Evolutionary conservation across 2,329 filamentous ascomycete genomes (phyloP).

Genomic region (Sclerotiophoma versabilis): DNA sequence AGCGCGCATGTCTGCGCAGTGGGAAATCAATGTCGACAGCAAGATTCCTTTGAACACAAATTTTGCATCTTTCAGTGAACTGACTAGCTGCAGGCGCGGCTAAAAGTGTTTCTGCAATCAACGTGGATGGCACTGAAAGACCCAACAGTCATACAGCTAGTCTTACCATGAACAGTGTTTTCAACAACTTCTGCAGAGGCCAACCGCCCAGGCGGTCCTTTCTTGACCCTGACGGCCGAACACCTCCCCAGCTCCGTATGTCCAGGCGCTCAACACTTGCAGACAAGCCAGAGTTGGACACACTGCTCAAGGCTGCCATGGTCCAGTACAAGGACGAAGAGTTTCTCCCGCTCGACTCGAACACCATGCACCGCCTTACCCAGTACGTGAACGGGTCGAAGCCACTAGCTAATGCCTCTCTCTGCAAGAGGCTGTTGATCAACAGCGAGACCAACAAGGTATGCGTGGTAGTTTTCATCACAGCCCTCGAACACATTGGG

Average conservation of each 20-base stretch:
- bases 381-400: constrained; percentile 21
- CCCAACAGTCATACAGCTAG: not conserved
- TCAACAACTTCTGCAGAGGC: constrained; percentile 8
- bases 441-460: constrained; percentile 21
- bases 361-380: constrained; percentile 14
- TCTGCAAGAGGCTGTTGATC: constrained; percentile 26
- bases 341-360: constrained; percentile 20
- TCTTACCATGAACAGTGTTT: not conserved
- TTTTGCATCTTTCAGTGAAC: not conserved
- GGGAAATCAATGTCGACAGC: not conserved
- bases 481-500: constrained; percentile 21
- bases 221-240: not conserved
- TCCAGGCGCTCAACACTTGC: constrained; percentile 22
- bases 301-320: constrained; percentile 11
- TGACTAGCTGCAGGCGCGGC: not conserved
- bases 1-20: not conserved
- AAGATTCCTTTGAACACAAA: not conserved
- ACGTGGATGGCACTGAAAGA: not conserved
- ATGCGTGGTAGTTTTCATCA: constrained; percentile 16
- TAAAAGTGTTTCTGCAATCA: not conserved
- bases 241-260: constrained; percentile 4
- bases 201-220: constrained; percentile 10
- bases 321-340: constrained; percentile 7
- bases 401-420: constrained; percentile 17
- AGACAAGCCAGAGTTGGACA: constrained; percentile 25